phyloP scores from a whole-genome alignment of 2,329 filamentous ascomycete species.

The Furcasterigmium furcatum region DNA sequence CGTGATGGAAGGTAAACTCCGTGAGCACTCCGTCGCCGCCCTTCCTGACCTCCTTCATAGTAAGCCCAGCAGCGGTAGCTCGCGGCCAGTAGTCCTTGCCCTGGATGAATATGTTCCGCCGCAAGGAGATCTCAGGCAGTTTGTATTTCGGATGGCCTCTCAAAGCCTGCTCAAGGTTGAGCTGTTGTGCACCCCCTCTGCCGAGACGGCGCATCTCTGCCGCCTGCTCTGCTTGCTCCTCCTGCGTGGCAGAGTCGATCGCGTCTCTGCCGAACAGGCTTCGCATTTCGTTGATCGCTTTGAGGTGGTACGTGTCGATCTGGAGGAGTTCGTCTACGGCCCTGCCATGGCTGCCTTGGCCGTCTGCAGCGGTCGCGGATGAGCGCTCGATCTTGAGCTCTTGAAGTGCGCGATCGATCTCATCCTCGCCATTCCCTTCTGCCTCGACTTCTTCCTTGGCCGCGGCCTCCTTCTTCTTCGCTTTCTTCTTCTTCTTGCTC shows the following conservation, averaged over 20 bases:
- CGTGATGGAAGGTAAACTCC: constrained; percentile 78
- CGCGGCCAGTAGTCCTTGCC: constrained; percentile 86
- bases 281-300: constrained; percentile 88
- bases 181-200: constrained; percentile 35
- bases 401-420: constrained; percentile 53
- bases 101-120: constrained; percentile 80
- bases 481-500: constrained; percentile 35
- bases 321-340: constrained; percentile 36
- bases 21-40: constrained; percentile 48
- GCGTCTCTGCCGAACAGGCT: constrained; percentile 53
- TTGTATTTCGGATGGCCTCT: constrained; percentile 56
- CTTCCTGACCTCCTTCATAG: constrained; percentile 63
- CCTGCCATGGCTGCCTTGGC: constrained; percentile 6
- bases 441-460: constrained; percentile 11
- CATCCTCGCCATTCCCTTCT: constrained; percentile 34
- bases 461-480: constrained; percentile 22
- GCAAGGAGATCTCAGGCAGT: constrained; percentile 67
- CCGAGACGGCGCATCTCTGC: constrained; percentile 27
- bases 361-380: constrained; percentile 5
- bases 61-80: constrained; percentile 74
- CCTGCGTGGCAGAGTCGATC: constrained; percentile 50
- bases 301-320: constrained; percentile 67
- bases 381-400: constrained; percentile 39
- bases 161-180: constrained; percentile 55
- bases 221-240: constrained; percentile 41